These are phyloP conservation scores for Coprinopsis marcescibilis DNA, from an alignment of 768 basidiomycete genomes.

Conservation along the genomic window DNA sequence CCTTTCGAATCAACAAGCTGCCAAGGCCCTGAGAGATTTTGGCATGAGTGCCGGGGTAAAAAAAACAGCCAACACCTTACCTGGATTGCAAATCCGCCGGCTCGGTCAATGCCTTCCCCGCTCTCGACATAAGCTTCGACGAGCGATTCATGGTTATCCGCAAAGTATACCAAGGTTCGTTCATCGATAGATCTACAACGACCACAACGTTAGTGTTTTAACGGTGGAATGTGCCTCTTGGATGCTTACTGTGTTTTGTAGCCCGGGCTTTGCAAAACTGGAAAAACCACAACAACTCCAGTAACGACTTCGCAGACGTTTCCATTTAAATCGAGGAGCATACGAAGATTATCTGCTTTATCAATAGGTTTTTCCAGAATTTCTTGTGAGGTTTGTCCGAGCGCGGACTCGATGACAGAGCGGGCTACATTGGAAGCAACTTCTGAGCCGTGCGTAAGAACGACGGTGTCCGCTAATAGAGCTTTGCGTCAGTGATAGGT, in stretches of 20 bases:
- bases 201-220: constrained; percentile 1
- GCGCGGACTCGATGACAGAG: constrained; percentile 39
- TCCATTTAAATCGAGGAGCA: constrained; percentile 86
- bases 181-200: constrained; percentile 69
- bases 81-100: constrained; percentile 94
- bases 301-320: constrained; percentile 88
- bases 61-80: constrained; percentile 34
- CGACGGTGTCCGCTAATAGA: constrained; percentile 83
- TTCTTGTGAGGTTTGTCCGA: constrained; percentile 43
- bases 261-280: constrained; percentile 69
- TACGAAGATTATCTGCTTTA: constrained; percentile 78
- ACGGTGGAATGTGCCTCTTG: background rate
- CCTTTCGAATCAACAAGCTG: constrained; percentile 68
- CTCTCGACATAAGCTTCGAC: constrained; percentile 78
- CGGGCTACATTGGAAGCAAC: constrained; percentile 51
- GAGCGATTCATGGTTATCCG: constrained; percentile 51
- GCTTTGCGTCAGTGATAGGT: background rate
- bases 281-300: constrained; percentile 77
- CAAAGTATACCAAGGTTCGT: constrained; percentile 72
- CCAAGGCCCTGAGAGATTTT: constrained; percentile 83
- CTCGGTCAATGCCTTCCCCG: constrained; percentile 81
- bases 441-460: constrained; percentile 72
- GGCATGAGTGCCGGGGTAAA: background rate
- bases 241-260: constrained; percentile 57
- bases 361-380: constrained; percentile 84